phyloP scores from a whole-genome alignment of 2,329 filamentous ascomycete genomes.

The Aspergillus sp. region DNA sequence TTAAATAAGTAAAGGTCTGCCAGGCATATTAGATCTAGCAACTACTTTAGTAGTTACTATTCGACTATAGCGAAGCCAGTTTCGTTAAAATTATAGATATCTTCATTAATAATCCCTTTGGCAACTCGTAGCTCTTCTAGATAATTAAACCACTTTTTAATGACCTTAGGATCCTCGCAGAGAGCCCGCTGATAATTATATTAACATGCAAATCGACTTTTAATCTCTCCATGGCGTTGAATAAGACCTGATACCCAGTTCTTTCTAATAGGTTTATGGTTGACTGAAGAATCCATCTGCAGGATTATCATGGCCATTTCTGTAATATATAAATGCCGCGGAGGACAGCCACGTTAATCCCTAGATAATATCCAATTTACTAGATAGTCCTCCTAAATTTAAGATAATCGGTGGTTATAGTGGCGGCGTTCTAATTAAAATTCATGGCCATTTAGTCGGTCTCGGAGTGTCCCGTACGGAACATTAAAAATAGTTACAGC shows the following conservation, averaged over 20 bases:
- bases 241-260: conserved; percentile 14
- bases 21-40: background rate
- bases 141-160: background rate
- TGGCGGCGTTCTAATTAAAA: background rate
- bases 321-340: conserved; percentile 2
- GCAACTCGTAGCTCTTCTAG: conserved; percentile 5
- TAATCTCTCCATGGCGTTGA: background rate
- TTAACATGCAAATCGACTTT: conserved; percentile 1
- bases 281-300: background rate
- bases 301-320: conserved; percentile 16
- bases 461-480: background rate
- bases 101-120: conserved; percentile 11
- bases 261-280: conserved; percentile 1
- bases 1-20: background rate
- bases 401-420: background rate
- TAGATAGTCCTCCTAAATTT: conserved; percentile 10
- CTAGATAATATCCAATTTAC: conserved; percentile 7
- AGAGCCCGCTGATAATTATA: conserved; percentile 12
- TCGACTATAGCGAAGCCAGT: conserved; percentile 20
- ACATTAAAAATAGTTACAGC: conserved; percentile 8
- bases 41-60: conserved; percentile 12
- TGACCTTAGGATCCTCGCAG: background rate
- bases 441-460: background rate
- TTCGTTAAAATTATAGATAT: conserved; percentile 23
- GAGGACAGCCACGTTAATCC: conserved; percentile 1